Evolutionary conservation across 495 filamentous ascomycete species (phyloP), one percentile per base, ranked within the genome.

Genomic region (Cetradonia linearis): DNA sequence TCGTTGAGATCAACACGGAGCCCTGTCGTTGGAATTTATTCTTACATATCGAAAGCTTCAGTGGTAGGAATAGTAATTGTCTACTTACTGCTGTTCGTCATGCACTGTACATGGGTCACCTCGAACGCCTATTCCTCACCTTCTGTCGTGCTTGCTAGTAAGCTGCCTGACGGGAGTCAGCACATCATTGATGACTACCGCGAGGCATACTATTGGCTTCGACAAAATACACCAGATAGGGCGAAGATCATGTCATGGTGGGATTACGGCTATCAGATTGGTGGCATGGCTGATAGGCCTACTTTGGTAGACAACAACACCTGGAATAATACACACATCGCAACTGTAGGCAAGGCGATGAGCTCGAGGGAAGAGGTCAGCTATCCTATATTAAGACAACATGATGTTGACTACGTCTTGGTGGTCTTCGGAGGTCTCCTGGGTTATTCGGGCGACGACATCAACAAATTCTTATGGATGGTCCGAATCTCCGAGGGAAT

Each of bases 401-500:
- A 99, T 69, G 94, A 99, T 72, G 94, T 99, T 13, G 92, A 97
- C 72, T 99, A 99, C 67, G 89, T 99, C 52, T 81, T 99, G 52
- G 84, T 99, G 30, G 95, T 99, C 57, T 99, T 97, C 69, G 94
- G 94, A 67, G 94, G 89, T 65, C 80, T 99, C 52, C 77, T 99
- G 25, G 94, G 94, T 60, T 99, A 99, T 76, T 96, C 91, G n/a
- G 94, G 94, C 53, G 94, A 99, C 68, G 94, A 99, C 69, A 95
- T 99, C 80, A 99, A 99, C 77, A 99, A 99, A 76, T 99, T 99
- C 80, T 75, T 99, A 60, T 99, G 94, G 94, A 99, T 99, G 94
- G 93, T 99, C 58, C 83, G 94, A 69, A 99, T 99, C 65, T 93
- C 94, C 42, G 94, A 97, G 73, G 94, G 94, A 64, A 95, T 99